These are phyloP conservation scores for Stemphylium beticola DNA, from an alignment of 2,329 filamentous ascomycete genomes.

Conservation along the genomic window DNA sequence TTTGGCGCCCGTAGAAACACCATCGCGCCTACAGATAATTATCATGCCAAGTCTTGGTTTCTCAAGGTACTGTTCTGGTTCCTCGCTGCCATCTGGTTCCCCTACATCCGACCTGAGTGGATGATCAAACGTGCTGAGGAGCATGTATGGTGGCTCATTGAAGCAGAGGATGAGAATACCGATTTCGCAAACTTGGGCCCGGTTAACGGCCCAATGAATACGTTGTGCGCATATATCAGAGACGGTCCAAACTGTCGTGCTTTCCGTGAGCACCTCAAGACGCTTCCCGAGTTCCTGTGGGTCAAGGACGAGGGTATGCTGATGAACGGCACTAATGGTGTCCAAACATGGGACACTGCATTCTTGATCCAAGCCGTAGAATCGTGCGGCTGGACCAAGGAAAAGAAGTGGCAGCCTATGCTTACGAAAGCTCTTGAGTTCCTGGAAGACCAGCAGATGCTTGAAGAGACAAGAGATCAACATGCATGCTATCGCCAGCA, in stretches of 20 bases:
- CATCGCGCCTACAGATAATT: slow-evolving; percentile 82
- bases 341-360: slow-evolving; percentile 95
- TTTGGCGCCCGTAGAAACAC: slow-evolving; percentile 81
- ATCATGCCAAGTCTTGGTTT: slow-evolving; percentile 87
- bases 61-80: slow-evolving; percentile 80
- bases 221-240: slow-evolving; percentile 81
- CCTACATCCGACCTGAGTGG: slow-evolving; percentile 71
- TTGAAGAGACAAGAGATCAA: slow-evolving; percentile 79
- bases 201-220: slow-evolving; percentile 89
- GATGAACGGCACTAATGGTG: slow-evolving; percentile 95
- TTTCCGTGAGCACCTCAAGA: slow-evolving; percentile 78
- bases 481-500: slow-evolving; percentile 85
- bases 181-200: slow-evolving; percentile 85
- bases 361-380: slow-evolving; percentile 85
- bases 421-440: slow-evolving; percentile 82
- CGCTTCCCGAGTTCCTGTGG: slow-evolving; percentile 87
- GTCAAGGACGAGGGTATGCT: slow-evolving; percentile 92
- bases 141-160: slow-evolving; percentile 81
- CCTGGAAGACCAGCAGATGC: slow-evolving; percentile 88
- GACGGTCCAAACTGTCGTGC: slow-evolving; percentile 77
- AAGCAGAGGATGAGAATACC: slow-evolving; percentile 93
- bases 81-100: slow-evolving; percentile 79
- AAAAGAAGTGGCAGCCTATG: slow-evolving; percentile 82
- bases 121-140: slow-evolving; percentile 76
- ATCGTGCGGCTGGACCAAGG: slow-evolving; percentile 77